These are phyloP conservation scores for Phytophthora pinifolia DNA, from an alignment of 352 stramenopile genomes.

Conservation along the genomic window DNA sequence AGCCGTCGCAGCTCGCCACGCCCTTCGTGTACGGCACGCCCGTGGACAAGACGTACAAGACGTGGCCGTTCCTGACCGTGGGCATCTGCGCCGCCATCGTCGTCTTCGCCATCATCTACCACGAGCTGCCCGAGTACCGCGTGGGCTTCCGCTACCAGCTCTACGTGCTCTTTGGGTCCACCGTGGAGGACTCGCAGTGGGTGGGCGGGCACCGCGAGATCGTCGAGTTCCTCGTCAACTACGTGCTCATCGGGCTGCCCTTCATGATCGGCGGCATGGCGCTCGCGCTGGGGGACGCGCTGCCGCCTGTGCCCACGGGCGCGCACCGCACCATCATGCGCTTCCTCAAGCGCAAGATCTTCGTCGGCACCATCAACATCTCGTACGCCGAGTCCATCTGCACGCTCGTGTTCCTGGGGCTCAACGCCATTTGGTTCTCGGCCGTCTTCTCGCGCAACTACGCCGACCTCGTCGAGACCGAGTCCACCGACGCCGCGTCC, in stretches of 20 bases:
- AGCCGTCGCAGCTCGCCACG: conserved; percentile 54
- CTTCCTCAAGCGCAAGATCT: conserved; percentile 83
- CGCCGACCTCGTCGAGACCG: conserved; percentile 44
- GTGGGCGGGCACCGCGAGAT: conserved; percentile 74
- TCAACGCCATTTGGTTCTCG: conserved; percentile 83
- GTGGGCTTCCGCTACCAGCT: conserved; percentile 61
- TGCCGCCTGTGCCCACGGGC: conserved; percentile 70
- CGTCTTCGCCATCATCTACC: conserved; percentile 68
- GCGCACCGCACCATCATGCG: conserved; percentile 71
- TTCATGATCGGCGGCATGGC: conserved; percentile 75
- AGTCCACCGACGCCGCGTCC: conserved; percentile 40
- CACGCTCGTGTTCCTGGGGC: conserved; percentile 66
- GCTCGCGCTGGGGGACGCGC: conserved; percentile 59
- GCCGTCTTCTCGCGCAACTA: conserved; percentile 79
- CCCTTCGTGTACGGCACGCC: conserved; percentile 79
- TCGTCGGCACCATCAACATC: conserved; percentile 67
- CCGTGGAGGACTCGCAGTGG: conserved; percentile 51
- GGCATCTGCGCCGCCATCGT: conserved; percentile 46
- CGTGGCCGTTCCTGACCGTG: conserved; percentile 73
- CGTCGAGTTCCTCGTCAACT: conserved; percentile 72
- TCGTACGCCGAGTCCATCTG: conserved; percentile 79
- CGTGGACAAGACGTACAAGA: conserved; percentile 81
- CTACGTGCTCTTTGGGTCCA: conserved; percentile 62
- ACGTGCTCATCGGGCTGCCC: conserved; percentile 69
- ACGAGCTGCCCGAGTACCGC: conserved; percentile 74